phyloP scores from a whole-genome alignment of 1,139 yeast species.

The Protomyces pachydermus region DNA sequence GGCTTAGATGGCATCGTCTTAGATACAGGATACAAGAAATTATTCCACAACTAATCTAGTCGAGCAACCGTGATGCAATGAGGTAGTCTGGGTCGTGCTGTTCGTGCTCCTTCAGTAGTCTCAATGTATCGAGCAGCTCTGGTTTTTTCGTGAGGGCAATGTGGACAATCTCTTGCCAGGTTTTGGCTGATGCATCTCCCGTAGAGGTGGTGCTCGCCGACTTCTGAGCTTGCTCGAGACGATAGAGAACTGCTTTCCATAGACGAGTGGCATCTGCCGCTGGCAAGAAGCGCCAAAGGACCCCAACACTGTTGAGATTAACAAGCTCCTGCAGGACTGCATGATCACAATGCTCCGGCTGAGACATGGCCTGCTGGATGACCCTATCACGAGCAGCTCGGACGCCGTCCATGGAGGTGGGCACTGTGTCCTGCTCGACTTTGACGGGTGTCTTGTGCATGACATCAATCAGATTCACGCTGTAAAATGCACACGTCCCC shows the following conservation, averaged over 20 bases:
- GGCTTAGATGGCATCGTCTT: conserved; percentile 4
- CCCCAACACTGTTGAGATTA: conserved; percentile 6
- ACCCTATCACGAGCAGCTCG: neutral
- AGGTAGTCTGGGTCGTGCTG: neutral
- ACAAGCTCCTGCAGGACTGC: neutral
- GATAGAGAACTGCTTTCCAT: neutral
- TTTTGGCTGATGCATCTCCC: no score
- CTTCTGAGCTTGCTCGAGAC: neutral
- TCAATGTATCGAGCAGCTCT: neutral
- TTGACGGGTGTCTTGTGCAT: neutral
- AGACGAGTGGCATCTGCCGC: neutral
- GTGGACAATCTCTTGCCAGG: neutral
- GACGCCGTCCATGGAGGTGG: neutral
- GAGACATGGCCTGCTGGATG: neutral
- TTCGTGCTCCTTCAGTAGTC: neutral
- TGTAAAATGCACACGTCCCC: conserved; percentile 10
- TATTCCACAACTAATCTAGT: neutral
- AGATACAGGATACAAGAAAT: neutral
- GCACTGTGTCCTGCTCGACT: neutral
- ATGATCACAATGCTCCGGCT: neutral
- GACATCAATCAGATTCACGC: neutral
- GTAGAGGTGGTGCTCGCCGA: neutral
- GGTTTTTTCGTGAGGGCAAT: neutral
- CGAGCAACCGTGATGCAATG: neutral
- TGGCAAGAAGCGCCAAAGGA: conserved; percentile 12